Percentiles rank a stretch among this genome's conserved stretches.
Evolutionary conservation across 2,329 filamentous ascomycete species (phyloP).

Genomic region (Scytalidium lignicola): DNA sequence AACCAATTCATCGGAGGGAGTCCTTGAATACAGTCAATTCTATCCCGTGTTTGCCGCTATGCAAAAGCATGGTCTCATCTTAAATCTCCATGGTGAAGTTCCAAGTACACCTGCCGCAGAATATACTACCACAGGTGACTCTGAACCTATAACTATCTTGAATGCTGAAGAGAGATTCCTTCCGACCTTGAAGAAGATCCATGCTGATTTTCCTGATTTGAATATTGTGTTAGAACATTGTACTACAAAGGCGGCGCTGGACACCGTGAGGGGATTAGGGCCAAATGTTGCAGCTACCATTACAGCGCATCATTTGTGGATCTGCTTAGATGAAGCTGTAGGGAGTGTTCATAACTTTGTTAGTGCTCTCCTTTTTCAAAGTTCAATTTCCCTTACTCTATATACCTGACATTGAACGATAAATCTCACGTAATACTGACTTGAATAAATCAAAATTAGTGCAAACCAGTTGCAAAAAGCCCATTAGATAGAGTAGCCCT

Average conservation of each 20-base stretch:
- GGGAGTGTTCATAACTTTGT: too few relatives aligned
- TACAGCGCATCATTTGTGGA: slow-evolving; percentile 22
- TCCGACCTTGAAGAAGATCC: slow-evolving; percentile 69
- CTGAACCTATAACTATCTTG: slow-evolving; percentile 44
- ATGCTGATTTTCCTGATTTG: slow-evolving; percentile 68
- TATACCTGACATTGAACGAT: too few relatives aligned
- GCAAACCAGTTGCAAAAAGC: slow-evolving; percentile 42
- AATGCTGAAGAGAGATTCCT: slow-evolving; percentile 75
- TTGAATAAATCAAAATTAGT: slow-evolving; percentile 77
- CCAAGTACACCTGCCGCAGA: slow-evolving; percentile 35
- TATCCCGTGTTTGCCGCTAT: slow-evolving; percentile 83
- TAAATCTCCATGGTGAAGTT: slow-evolving; percentile 93
- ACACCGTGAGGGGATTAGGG: slow-evolving; percentile 72
- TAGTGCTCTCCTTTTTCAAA: too few relatives aligned
- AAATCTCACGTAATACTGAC: too few relatives aligned
- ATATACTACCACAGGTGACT: not conserved
- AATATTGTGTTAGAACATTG: slow-evolving; percentile 77
- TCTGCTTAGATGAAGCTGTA: too few relatives aligned
- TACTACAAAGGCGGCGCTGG: slow-evolving; percentile 75
- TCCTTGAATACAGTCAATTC: slow-evolving; percentile 64
- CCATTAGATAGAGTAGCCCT: slow-evolving; percentile 46
- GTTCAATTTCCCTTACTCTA: too few relatives aligned
- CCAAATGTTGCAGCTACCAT: slow-evolving; percentile 60
- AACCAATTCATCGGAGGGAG: slow-evolving; percentile 64
- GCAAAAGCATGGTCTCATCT: slow-evolving; percentile 75